Base-by-base conservation (phyloP, 140 eudicot species). In the Flaveria floridana region DNA sequence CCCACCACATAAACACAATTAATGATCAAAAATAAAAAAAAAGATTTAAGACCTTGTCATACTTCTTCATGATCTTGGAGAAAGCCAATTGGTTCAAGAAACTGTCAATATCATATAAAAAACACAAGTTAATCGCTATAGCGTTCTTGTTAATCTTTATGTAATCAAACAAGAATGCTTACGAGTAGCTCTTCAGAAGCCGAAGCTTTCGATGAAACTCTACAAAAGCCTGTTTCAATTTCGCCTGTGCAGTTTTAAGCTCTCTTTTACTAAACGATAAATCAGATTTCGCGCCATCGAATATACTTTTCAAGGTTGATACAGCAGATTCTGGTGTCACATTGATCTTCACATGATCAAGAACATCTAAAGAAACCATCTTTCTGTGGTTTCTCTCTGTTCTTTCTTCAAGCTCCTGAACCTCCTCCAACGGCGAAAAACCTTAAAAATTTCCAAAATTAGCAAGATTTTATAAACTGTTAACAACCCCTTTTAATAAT, bases 51-150 rank as follows among this genome's bases (percentile, higher is more conserved):
- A 87, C 93, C 96, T 89, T 89, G 55, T 87, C 93, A 71, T 87
- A 89, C 62, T 89, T 89, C 89, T 89, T 89, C 93, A 89, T 73
- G 73, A 87, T 89, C 85, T 89, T 89, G 71, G 92, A 87, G 77
- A 87, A 79, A 47, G 92, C 96, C 82, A 87, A 63, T 63, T 76
- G 86, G 69, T 89, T 89, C 84, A 87, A 79, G 86, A 83, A 89
- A 82, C 96, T 89, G 82, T 64, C 11, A 67, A 65, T 18, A 66
- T 5, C 21, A 64, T 68, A 15, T 37, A 58, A 2, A 57, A 58
- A 7, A 77, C 18, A 2, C 10, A 72, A 44, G 12, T 37, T n/a
- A 62, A 20, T 10, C 14, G 6, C 28, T 34, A 26, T 56, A 65
- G 12, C 2, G 25, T 44, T 37, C 25, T 13, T 9, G 20, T 4